Evolutionary conservation across 768 basidiomycete species (phyloP).

Genomic region (Leccinum sublutescens): DNA sequence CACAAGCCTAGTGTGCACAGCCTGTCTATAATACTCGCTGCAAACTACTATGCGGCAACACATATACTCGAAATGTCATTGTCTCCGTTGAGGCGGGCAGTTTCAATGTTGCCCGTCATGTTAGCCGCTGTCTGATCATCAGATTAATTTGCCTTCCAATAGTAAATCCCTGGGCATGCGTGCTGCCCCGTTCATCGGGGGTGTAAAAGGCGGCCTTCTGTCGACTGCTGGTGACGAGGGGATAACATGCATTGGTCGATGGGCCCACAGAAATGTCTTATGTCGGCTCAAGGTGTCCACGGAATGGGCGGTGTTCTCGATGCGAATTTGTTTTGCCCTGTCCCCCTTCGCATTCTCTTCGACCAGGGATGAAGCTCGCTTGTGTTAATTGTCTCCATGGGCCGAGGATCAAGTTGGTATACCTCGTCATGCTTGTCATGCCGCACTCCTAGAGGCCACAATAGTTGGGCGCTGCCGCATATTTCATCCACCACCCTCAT

Average conservation of each 20-base stretch:
- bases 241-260: conserved; percentile 23
- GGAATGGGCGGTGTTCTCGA: conserved; percentile 1
- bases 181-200: conserved; percentile 5
- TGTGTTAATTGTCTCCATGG: neutral
- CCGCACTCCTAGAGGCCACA: neutral
- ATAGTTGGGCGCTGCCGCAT: conserved; percentile 3
- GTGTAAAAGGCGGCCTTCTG: conserved; percentile 17
- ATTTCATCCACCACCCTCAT: conserved; percentile 10
- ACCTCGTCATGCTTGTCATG: conserved; percentile 2
- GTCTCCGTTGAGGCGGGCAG: conserved; percentile 16
- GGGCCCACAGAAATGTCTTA: neutral
- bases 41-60: neutral
- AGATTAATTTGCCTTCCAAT: conserved; percentile 33
- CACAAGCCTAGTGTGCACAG: conserved; percentile 10
- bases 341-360: neutral
- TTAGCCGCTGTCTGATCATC: conserved; percentile 17
- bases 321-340: neutral
- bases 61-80: conserved; percentile 6
- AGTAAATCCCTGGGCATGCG: conserved; percentile 16
- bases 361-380: neutral
- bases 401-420: neutral
- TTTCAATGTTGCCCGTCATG: conserved; percentile 8
- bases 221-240: conserved; percentile 19
- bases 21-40: neutral
- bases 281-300: conserved; percentile 3